A percentile compares a stretch with the other conserved stretches of the same genome.
phyloP scores from a whole-genome alignment of 352 stramenopile species.

The Globisporangium solare region DNA sequence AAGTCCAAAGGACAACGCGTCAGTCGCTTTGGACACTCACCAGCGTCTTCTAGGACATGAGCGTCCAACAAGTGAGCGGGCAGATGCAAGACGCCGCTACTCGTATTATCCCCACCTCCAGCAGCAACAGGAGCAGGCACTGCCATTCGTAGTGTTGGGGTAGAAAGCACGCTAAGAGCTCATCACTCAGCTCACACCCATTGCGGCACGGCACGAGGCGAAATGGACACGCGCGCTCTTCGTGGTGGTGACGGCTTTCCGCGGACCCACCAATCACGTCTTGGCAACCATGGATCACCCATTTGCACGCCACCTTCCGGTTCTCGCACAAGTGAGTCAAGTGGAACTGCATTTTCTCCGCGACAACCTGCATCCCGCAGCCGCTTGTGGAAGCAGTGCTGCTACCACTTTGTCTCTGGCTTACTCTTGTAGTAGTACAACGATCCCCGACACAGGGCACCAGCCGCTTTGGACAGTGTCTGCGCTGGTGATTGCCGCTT shows the following conservation, averaged over 20 bases:
- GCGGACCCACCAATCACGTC: conserved; percentile 31
- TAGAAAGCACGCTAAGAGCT: conserved; percentile 43
- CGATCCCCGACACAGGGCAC: conserved; percentile 28
- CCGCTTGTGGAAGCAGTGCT: conserved; percentile 16
- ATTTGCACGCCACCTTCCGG: conserved; percentile 48
- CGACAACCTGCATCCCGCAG: conserved; percentile 37
- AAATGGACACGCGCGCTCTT: conserved; percentile 55
- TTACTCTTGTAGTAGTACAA: no score
- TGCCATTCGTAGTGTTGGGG: conserved; percentile 67
- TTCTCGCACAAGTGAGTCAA: conserved; percentile 40
- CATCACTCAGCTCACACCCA: conserved; percentile 32
- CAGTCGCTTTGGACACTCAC: conserved; percentile 36
- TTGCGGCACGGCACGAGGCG: conserved; percentile 46
- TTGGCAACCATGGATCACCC: conserved; percentile 39
- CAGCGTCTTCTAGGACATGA: conserved; percentile 38
- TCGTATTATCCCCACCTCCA: neutral
- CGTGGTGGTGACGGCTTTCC: conserved; percentile 43
- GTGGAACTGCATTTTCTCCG: conserved; percentile 63
- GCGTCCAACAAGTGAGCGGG: conserved; percentile 36
- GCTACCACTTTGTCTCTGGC: neutral
- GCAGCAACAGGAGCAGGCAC: conserved; percentile 21
- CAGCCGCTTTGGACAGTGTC: conserved; percentile 49
- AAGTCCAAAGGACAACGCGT: conserved; percentile 49
- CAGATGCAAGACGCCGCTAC: conserved; percentile 5
- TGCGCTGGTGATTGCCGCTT: conserved; percentile 27